Conservation (phyloP, 2,329 filamentous ascomycete genomes). For the Colletotrichum spinosum region DNA sequence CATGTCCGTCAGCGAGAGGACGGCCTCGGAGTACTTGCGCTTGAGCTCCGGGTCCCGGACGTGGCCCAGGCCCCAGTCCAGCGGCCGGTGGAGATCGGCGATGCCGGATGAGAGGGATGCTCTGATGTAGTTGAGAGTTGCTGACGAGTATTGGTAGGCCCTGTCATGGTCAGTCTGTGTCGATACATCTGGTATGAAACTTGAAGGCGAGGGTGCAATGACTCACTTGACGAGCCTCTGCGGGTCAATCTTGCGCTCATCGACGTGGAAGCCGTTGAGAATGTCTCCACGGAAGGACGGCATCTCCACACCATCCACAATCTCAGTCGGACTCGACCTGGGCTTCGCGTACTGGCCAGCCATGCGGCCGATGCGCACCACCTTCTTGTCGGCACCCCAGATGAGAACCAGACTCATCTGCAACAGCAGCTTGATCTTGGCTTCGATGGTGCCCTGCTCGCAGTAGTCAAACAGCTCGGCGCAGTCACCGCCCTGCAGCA, state of each 20-base stretch:
- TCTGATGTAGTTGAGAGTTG: slow-evolving; percentile 93
- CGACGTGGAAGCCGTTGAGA: slow-evolving; percentile 84
- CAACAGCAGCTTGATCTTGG: slow-evolving; percentile 94
- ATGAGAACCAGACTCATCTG: slow-evolving; percentile 98
- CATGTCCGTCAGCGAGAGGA: slow-evolving; percentile 88
- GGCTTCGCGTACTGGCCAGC: slow-evolving; percentile 98
- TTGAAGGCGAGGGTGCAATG: background rate
- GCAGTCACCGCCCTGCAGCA: slow-evolving; percentile 96
- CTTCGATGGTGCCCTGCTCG: slow-evolving; percentile 87
- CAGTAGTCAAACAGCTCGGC: slow-evolving; percentile 99
- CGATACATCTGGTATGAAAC: background rate
- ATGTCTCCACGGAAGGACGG: slow-evolving; percentile 96
- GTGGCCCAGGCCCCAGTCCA: slow-evolving; percentile 96
- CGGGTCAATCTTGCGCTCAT: slow-evolving; percentile 85
- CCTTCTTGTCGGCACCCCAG: slow-evolving; percentile 84
- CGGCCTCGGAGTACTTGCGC: slow-evolving; percentile 86
- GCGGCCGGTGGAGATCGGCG: slow-evolving; percentile 90
- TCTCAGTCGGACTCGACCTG: slow-evolving; percentile 87
- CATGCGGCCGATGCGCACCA: slow-evolving; percentile 95
- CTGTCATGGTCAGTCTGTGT: slow-evolving; percentile 50
- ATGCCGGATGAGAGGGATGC: slow-evolving; percentile 87
- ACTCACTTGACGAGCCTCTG: slow-evolving; percentile 78
- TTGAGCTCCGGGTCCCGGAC: slow-evolving; percentile 87
- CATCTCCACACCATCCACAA: slow-evolving; percentile 81
- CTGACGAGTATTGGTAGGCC: slow-evolving; percentile 95